These are phyloP conservation scores for Psilocybe mexicana DNA, from an alignment of 1,284 basidiomycete species.

Conservation along the genomic window DNA sequence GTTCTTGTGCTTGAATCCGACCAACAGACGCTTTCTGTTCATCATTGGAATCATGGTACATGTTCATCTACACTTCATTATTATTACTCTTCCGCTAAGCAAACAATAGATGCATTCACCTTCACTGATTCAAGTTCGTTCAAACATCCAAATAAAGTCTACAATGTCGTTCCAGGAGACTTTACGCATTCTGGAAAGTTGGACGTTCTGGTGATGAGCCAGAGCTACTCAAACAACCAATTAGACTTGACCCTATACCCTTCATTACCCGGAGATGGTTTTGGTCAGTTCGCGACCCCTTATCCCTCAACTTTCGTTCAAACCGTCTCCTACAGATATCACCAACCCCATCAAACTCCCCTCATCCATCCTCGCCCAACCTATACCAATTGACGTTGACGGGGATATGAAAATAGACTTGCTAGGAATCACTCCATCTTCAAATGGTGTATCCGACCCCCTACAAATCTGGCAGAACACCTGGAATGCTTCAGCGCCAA, in stretches of 20 bases:
- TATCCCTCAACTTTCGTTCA: not conserved
- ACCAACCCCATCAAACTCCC: conserved; percentile 54
- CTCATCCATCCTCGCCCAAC: conserved; percentile 73
- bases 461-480: conserved; percentile 77
- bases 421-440: conserved; percentile 65
- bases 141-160: conserved; percentile 53
- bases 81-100: not conserved
- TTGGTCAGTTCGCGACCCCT: conserved; percentile 54
- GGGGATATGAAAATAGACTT: conserved; percentile 91
- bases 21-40: conserved; percentile 72
- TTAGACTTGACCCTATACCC: conserved; percentile 72
- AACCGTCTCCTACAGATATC: conserved; percentile 28
- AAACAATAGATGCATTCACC: conserved; percentile 52
- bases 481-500: conserved; percentile 61
- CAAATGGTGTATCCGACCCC: conserved; percentile 34
- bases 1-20: conserved; percentile 74
- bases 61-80: not conserved
- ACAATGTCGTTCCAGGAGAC: conserved; percentile 90
- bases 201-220: conserved; percentile 87
- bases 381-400: conserved; percentile 84
- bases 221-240: conserved; percentile 46
- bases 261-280: conserved; percentile 61
- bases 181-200: conserved; percentile 91
- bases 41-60: conserved; percentile 85
- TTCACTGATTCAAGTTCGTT: conserved; percentile 60